phyloP scores from a whole-genome alignment of 2,329 filamentous ascomycete genomes.

The Alternaria arbusti region DNA sequence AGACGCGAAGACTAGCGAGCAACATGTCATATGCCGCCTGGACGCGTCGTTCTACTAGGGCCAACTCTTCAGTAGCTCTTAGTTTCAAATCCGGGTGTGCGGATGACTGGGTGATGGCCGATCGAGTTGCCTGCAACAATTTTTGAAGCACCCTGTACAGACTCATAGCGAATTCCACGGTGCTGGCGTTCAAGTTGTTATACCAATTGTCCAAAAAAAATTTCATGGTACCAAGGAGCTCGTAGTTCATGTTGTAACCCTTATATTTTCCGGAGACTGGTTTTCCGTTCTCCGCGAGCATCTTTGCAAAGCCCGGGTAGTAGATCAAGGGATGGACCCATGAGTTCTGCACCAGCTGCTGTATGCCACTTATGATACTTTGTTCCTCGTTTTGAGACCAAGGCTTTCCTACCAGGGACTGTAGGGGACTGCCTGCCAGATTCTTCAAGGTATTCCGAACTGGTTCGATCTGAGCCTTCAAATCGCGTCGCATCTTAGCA shows the following conservation, averaged over 20 bases:
- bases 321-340: conserved; percentile 4
- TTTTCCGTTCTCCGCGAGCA: conserved; percentile 18
- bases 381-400: not conserved
- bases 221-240: conserved; percentile 4
- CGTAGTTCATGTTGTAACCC: conserved; percentile 13
- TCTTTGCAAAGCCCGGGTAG: conserved; percentile 10
- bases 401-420: not conserved
- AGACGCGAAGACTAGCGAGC: not conserved
- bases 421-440: not conserved
- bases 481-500: conserved; percentile 7
- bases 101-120: not conserved
- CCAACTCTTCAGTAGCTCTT: conserved; percentile 2
- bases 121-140: not conserved
- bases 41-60: not conserved
- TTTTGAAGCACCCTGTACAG: not conserved
- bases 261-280: conserved; percentile 5
- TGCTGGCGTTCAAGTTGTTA: not conserved
- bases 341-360: not conserved
- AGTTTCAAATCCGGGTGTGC: not conserved
- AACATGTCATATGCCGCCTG: not conserved
- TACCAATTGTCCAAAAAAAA: conserved; percentile 6
- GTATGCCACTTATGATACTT: not conserved
- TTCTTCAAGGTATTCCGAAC: not conserved
- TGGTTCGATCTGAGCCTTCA: not conserved
- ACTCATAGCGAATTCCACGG: not conserved